phyloP scores from a whole-genome alignment of 805 yeast species.

The Kockiozyma suomiensis region DNA sequence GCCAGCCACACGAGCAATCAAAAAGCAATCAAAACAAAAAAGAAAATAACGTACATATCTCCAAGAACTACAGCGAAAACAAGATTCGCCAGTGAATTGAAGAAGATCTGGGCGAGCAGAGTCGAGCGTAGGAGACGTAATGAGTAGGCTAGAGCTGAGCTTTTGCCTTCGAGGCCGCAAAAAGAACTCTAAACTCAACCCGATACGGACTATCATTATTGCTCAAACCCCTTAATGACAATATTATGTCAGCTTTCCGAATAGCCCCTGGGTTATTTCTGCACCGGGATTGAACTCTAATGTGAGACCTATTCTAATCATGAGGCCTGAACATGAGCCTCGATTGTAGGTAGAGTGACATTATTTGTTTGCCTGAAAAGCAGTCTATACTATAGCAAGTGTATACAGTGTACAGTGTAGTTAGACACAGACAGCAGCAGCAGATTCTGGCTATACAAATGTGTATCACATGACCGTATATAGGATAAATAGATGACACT shows the following conservation, averaged over 20 bases:
- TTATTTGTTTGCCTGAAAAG: too few relatives aligned
- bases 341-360: too few relatives aligned
- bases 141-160: background rate
- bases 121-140: background rate
- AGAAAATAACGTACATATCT: background rate
- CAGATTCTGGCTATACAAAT: background rate
- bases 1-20: background rate
- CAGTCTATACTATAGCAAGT: too few relatives aligned
- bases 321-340: too few relatives aligned
- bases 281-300: too few relatives aligned
- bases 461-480: background rate
- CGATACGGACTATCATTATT: conserved; percentile 6
- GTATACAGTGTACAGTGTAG: too few relatives aligned
- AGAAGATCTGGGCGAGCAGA: background rate
- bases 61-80: background rate
- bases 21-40: background rate
- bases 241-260: too few relatives aligned
- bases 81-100: background rate
- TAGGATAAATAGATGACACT: background rate
- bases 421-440: too few relatives aligned
- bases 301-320: too few relatives aligned
- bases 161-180: conserved; percentile 1
- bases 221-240: background rate
- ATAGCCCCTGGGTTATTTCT: background rate
- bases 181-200: background rate